A percentile compares a stretch with the other conserved stretches of the same genome.
Conservation (phyloP, 768 basidiomycete species). For the Tricholoma terreum region DNA sequence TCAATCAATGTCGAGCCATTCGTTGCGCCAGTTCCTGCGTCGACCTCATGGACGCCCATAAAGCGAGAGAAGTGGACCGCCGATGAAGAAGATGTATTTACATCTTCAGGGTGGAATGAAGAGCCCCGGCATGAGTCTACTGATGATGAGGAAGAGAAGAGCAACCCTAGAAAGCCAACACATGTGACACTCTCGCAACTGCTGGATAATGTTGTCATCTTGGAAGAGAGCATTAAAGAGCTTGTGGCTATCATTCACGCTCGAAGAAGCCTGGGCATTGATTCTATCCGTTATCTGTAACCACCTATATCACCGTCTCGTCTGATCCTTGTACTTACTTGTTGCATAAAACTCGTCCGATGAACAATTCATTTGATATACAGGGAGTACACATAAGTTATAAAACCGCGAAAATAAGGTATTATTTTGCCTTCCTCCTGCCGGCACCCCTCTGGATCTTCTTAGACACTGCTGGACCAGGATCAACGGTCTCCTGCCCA, state of each 20-base stretch:
- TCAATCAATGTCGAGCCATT: constrained; percentile 71
- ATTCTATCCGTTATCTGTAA: constrained; percentile 73
- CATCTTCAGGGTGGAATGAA: constrained; percentile 34
- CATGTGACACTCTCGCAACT: constrained; percentile 76
- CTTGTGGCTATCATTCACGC: constrained; percentile 83
- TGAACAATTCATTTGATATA: neutral
- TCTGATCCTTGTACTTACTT: neutral
- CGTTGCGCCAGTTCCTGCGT: constrained; percentile 53
- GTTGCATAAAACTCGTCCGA: neutral
- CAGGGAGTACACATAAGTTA: neutral
- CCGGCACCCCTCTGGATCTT: constrained; percentile 29
- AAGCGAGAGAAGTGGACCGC: constrained; percentile 48
- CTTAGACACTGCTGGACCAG: constrained; percentile 18
- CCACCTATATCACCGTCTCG: no score
- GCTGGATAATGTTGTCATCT: constrained; percentile 89
- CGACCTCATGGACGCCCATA: constrained; percentile 63
- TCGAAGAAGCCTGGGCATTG: constrained; percentile 79
- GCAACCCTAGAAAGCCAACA: constrained; percentile 25
- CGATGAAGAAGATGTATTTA: constrained; percentile 74
- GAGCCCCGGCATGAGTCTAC: constrained; percentile 15
- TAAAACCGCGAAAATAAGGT: constrained; percentile 21
- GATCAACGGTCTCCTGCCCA: constrained; percentile 33
- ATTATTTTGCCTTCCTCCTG: constrained; percentile 29
- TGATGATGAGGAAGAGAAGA: constrained; percentile 29
- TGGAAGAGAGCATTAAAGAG: constrained; percentile 96